Base-by-base conservation (phyloP, 2,329 filamentous ascomycete species). In the Botrytis deweyae region DNA sequence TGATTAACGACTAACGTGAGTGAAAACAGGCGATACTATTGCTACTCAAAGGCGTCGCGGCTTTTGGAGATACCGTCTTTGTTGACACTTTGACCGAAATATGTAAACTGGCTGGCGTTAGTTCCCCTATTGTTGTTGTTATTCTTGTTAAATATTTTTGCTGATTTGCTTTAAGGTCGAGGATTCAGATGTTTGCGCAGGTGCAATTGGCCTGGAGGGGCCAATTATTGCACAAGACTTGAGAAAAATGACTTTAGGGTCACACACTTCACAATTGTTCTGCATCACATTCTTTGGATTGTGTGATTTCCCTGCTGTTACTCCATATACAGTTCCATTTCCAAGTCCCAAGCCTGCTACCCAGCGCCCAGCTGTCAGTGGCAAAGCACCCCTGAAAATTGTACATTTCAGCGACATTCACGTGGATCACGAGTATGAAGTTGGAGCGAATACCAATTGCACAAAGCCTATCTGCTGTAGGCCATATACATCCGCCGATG, bases 261-360 rank as follows among this genome's bases (percentile, higher is more conserved):
- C 87, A 12, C 83, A 83, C 72, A 86, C 87, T 0, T 85, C 87
- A 33, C 80, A 86, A 42, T 81, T 87, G 8, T 85, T 89, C 61
- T 90, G 88, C 77, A 82, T 85, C 46, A 85, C 85, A 14, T 80
- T 89, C 72, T 80, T 88, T n/a, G 87, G 88, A 12, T 70, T 78
- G 29, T 78, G 77, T 58, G 58, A 58, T 10, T 82, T 80, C n/a
- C 83, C 83, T 3, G 76, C 75, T 8, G 81, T 84, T 22, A 78
- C 78, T 33, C 74, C 80, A 1, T 82, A 82, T 67, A 80, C 77
- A 7, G 78, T 84, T 1, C 65, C 78, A 3, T 83, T 85, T 59
- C 75, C 76, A 33, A 81, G 82, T 40, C 63, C 81, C 7, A 83
- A 83, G 72, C 80, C 82, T 49, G 73, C 78, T 9, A 79, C 76